Evolutionary conservation across 345 rosid genomes (phyloP).

Genomic region (Populus davidiana): DNA sequence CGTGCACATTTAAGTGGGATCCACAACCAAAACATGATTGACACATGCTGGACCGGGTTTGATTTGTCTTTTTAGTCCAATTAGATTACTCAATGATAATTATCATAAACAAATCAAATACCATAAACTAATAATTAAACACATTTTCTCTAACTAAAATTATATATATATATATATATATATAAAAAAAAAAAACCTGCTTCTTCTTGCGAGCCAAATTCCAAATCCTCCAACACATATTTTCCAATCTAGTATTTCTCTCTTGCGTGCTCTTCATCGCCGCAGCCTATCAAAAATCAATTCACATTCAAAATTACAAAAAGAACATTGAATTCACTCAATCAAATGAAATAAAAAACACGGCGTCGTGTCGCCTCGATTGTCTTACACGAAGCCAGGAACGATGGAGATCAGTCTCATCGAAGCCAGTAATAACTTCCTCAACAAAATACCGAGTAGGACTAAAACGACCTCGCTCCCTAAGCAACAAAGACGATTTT

Average conservation of each 20-base stretch:
- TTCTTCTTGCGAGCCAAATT: slow-evolving; percentile 98
- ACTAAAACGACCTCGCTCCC: slow-evolving; percentile 89
- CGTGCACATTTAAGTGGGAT: too few relatives aligned
- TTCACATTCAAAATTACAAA: background rate
- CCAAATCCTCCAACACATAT: slow-evolving; percentile 99
- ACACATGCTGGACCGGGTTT: too few relatives aligned
- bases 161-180: too few relatives aligned
- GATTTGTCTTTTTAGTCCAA: too few relatives aligned
- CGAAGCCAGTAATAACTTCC: slow-evolving; percentile 90
- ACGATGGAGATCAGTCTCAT: slow-evolving; percentile 94
- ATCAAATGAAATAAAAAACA: background rate
- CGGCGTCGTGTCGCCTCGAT: too few relatives aligned
- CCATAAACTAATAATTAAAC: background rate
- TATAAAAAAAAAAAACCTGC: too few relatives aligned
- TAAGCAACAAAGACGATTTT: slow-evolving; percentile 70
- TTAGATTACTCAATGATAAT: too few relatives aligned
- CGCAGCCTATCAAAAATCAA: slow-evolving; percentile 50
- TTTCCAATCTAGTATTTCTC: slow-evolving; percentile 93
- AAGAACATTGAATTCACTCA: background rate
- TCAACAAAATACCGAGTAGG: slow-evolving; percentile 97
- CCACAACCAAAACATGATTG: too few relatives aligned
- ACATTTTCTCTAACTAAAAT: background rate
- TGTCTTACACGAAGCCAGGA: slow-evolving; percentile 64
- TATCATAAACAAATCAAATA: background rate
- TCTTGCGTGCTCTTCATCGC: slow-evolving; percentile 94